phyloP scores from a whole-genome alignment of 768 basidiomycete genomes.

The Phaeotremella fagi region DNA sequence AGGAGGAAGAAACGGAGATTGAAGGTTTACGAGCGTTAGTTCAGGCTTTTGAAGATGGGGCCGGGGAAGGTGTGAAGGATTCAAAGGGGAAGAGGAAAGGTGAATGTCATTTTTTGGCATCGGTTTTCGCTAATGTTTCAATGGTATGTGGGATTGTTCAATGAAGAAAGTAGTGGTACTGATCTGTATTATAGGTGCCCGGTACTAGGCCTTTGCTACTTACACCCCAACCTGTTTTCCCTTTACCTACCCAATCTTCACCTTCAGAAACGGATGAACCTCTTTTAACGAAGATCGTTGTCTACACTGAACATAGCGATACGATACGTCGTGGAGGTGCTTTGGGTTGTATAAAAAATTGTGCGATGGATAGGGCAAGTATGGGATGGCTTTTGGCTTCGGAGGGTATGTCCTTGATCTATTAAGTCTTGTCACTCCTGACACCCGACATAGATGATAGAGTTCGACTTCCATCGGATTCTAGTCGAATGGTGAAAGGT shows the following conservation, averaged over 20 bases:
- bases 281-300: slow-evolving; percentile 72
- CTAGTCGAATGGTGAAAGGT: slow-evolving; percentile 52
- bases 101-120: slow-evolving; percentile 81
- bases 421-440: too few species aligned
- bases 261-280: slow-evolving; percentile 58
- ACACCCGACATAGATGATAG: slow-evolving; percentile 54
- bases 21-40: slow-evolving; percentile 74
- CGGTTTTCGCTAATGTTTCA: slow-evolving; percentile 87
- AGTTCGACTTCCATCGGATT: slow-evolving; percentile 59
- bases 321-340: slow-evolving; percentile 82
- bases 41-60: slow-evolving; percentile 80
- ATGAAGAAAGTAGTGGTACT: background rate
- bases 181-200: slow-evolving; percentile 55
- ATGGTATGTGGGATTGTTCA: slow-evolving; percentile 55
- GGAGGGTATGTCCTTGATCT: slow-evolving; percentile 57
- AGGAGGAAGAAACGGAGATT: slow-evolving; percentile 50
- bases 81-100: slow-evolving; percentile 62
- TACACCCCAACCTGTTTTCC: slow-evolving; percentile 59
- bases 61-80: slow-evolving; percentile 55
- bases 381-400: slow-evolving; percentile 46
- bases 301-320: slow-evolving; percentile 86
- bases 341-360: slow-evolving; percentile 70
- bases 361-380: slow-evolving; percentile 45
- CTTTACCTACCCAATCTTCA: slow-evolving; percentile 46
- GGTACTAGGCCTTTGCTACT: slow-evolving; percentile 75